A percentile compares a stretch with the other conserved stretches of the same genome.
phyloP scores from a whole-genome alignment of 2,329 filamentous ascomycete species.

The Arthrobotrys megalospora region DNA sequence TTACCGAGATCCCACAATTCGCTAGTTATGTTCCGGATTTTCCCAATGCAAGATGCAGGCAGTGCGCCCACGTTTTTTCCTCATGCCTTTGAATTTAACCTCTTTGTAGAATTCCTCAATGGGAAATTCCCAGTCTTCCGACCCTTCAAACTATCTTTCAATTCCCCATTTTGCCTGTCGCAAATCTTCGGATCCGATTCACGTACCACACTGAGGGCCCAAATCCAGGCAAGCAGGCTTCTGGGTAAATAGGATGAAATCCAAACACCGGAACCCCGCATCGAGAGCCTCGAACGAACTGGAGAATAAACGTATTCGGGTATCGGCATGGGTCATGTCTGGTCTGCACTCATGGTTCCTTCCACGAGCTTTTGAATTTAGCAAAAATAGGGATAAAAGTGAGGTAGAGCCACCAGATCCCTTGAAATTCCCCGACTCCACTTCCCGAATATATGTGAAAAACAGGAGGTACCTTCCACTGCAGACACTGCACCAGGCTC shows the following conservation, averaged over 20 bases:
- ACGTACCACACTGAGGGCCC: conserved; percentile 11
- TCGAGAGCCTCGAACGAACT: conserved; percentile 33
- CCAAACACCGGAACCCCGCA: conserved; percentile 45
- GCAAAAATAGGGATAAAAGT: conserved; percentile 52
- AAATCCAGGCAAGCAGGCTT: neutral
- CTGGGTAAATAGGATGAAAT: conserved; percentile 57
- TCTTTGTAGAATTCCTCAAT: conserved; percentile 29
- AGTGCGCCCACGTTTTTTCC: conserved; percentile 51
- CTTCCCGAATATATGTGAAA: conserved; percentile 52
- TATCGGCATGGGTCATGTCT: conserved; percentile 46
- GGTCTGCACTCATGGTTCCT: conserved; percentile 13
- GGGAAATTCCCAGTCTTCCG: conserved; percentile 28
- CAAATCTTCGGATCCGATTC: conserved; percentile 28
- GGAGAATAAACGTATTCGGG: conserved; percentile 46
- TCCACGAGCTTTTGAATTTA: conserved; percentile 51
- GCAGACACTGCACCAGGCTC: conserved; percentile 1
- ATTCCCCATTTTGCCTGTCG: conserved; percentile 54
- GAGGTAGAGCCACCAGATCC: conserved; percentile 49
- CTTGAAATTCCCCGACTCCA: conserved; percentile 60
- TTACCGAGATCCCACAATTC: conserved; percentile 49
- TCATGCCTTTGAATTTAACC: conserved; percentile 46
- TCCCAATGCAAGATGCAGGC: conserved; percentile 56
- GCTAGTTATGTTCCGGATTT: conserved; percentile 47
- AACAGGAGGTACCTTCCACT: conserved; percentile 23
- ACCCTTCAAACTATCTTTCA: neutral